Percentiles rank a stretch among this genome's conserved stretches.
Conservation (phyloP, 768 basidiomycete species). For the Aureoboletus auriporus region DNA sequence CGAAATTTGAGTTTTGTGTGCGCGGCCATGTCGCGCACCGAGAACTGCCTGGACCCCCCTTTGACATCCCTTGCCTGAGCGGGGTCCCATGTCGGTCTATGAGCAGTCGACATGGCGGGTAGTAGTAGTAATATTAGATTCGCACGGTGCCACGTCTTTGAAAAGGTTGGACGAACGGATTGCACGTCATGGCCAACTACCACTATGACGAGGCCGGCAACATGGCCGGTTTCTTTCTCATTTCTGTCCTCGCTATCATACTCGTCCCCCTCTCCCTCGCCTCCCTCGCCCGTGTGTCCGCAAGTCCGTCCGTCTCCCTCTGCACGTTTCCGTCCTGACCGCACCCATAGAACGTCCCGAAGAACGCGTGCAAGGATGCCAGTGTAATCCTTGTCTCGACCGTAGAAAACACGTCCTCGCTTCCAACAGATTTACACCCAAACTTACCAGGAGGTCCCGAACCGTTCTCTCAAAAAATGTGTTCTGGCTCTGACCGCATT, state of each 20-base stretch:
- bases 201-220: slow-evolving; percentile 83
- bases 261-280: slow-evolving; percentile 75
- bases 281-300: slow-evolving; percentile 33
- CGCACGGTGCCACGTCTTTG: slow-evolving; percentile 6
- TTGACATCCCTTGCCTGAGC: slow-evolving; percentile 92
- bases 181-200: slow-evolving; percentile 65
- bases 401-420: slow-evolving; percentile 46
- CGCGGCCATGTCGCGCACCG: slow-evolving; percentile 88
- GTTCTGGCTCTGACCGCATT: no score
- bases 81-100: slow-evolving; percentile 96
- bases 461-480: no score
- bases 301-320: slow-evolving; percentile 37
- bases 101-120: slow-evolving; percentile 75
- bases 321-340: slow-evolving; percentile 2
- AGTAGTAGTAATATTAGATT: not conserved
- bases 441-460: slow-evolving; percentile 47
- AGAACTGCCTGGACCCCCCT: slow-evolving; percentile 89
- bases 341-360: slow-evolving; percentile 28
- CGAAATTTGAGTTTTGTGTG: slow-evolving; percentile 99
- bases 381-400: slow-evolving; percentile 57
- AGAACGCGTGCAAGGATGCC: slow-evolving; percentile 44
- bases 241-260: slow-evolving; percentile 82
- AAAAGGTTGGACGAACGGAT: not conserved
- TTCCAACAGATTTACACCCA: slow-evolving; percentile 42
- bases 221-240: slow-evolving; percentile 87